Conservation (phyloP, 495 filamentous ascomycete species). For the Penicillium malachiteum region DNA sequence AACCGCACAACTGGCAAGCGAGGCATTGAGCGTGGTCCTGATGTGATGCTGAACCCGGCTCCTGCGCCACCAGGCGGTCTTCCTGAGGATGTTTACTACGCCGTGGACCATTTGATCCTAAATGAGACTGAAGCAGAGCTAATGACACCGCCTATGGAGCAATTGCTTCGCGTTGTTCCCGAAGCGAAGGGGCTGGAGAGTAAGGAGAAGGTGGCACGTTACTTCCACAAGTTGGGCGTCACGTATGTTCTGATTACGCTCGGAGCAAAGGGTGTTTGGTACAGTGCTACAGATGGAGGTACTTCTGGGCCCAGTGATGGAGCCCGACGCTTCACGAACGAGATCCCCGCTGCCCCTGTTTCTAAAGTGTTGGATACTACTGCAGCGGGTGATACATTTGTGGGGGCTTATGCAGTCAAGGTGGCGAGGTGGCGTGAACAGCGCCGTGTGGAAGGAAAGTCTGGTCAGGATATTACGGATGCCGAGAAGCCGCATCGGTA, state of each 20-base stretch:
- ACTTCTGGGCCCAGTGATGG: slow-evolving; percentile 41
- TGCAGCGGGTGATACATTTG: slow-evolving; percentile 92
- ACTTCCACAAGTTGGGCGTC: slow-evolving; percentile 67
- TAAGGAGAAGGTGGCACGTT: slow-evolving; percentile 49
- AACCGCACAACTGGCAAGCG: slow-evolving; percentile 50
- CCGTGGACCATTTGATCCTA: slow-evolving; percentile 76
- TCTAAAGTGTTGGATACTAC: slow-evolving; percentile 86
- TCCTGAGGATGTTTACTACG: slow-evolving; percentile 63
- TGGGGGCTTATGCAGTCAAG: slow-evolving; percentile 79
- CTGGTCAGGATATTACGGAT: slow-evolving; percentile 28
- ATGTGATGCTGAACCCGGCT: slow-evolving; percentile 80
- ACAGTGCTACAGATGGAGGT: slow-evolving; percentile 43
- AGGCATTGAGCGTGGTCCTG: slow-evolving; percentile 41
- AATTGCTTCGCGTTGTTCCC: slow-evolving; percentile 30
- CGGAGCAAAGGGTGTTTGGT: slow-evolving; percentile 71
- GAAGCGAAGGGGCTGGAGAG: slow-evolving; percentile 47
- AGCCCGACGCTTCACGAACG: slow-evolving; percentile 33
- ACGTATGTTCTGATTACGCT: slow-evolving; percentile 79
- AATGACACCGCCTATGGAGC: slow-evolving; percentile 50
- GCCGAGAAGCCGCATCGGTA: slow-evolving; percentile 46
- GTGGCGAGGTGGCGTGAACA: slow-evolving; percentile 47
- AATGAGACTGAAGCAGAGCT: slow-evolving; percentile 90
- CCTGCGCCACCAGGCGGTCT: slow-evolving; percentile 66
- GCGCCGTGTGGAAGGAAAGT: slow-evolving; percentile 33
- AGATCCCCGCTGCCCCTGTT: slow-evolving; percentile 55